These are phyloP conservation scores for Pyrenophora tritici-repentis DNA, from an alignment of 2,329 filamentous ascomycete species.

Conservation along the genomic window DNA sequence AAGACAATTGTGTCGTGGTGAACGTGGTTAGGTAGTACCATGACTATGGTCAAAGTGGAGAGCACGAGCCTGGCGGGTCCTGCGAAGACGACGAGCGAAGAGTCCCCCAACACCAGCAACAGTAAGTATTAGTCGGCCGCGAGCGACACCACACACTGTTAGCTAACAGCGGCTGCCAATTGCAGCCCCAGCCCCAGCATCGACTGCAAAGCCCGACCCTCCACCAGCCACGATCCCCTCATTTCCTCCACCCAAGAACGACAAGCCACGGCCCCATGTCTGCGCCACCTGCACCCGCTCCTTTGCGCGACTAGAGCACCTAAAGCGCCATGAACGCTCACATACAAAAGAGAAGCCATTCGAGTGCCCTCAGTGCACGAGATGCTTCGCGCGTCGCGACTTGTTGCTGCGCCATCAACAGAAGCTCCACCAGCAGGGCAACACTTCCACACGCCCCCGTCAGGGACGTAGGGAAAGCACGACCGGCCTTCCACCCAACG, in stretches of 20 bases:
- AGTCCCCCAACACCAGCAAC: conserved; percentile 38
- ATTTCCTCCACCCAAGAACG: conserved; percentile 87
- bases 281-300: conserved; percentile 89
- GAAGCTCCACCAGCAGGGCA: conserved; percentile 93
- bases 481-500: conserved; percentile 70
- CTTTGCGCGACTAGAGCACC: conserved; percentile 91
- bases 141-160: background rate
- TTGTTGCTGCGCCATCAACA: conserved; percentile 93
- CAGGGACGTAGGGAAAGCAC: conserved; percentile 85
- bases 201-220: conserved; percentile 39
- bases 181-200: conserved; percentile 41
- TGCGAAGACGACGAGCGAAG: conserved; percentile 34
- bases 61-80: conserved; percentile 34
- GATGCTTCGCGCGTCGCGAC: conserved; percentile 94
- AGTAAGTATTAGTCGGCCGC: conserved; percentile 29
- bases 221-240: conserved; percentile 36
- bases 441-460: conserved; percentile 82
- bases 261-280: conserved; percentile 94
- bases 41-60: conserved; percentile 34
- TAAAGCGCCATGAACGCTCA: conserved; percentile 97
- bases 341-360: conserved; percentile 99
- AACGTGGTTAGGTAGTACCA: conserved; percentile 19
- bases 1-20: conserved; percentile 17
- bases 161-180: conserved; percentile 26
- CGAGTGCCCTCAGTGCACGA: conserved; percentile 89